Percentiles rank a stretch among this genome's conserved stretches.
Evolutionary conservation across 2,329 filamentous ascomycete genomes (phyloP).

Genomic region (Ophiocordyceps camponoti-rufipedis): DNA sequence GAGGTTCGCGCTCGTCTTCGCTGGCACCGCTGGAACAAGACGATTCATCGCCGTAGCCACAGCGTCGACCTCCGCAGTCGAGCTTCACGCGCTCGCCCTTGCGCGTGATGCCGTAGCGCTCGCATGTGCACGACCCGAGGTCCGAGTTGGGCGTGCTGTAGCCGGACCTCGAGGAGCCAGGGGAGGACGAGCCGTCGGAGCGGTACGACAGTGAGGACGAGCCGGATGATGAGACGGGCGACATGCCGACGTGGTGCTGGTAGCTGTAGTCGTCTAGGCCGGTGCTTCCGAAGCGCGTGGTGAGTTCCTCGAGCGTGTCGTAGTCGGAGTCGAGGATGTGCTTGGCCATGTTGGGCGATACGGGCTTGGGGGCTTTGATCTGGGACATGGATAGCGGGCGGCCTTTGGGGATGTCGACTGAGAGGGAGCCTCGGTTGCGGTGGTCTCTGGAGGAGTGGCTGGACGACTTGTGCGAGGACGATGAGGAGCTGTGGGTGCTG

Average conservation of each 20-base stretch:
- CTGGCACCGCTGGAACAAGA: conserved; percentile 49
- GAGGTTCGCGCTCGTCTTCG: conserved; percentile 38
- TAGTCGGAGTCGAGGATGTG: conserved; percentile 74
- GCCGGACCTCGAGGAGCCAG: conserved; percentile 55
- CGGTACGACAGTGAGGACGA: conserved; percentile 49
- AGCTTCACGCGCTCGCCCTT: conserved; percentile 86
- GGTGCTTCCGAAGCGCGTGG: conserved; percentile 49
- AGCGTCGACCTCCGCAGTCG: conserved; percentile 80
- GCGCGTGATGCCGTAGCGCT: conserved; percentile 92
- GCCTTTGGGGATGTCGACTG: conserved; percentile 64
- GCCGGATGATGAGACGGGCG: conserved; percentile 47
- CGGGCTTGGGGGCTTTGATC: conserved; percentile 81
- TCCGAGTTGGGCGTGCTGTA: conserved; percentile 67
- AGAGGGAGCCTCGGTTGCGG: conserved; percentile 29
- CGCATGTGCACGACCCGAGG: conserved; percentile 71
- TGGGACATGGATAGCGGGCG: conserved; percentile 74
- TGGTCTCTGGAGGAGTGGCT: conserved; percentile 24
- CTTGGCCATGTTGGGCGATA: conserved; percentile 72
- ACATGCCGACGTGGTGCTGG: conserved; percentile 24
- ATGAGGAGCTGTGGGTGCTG: conserved; percentile 8
- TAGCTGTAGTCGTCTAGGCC: conserved; percentile 38
- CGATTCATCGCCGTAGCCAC: conserved; percentile 59
- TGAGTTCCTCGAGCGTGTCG: conserved; percentile 61
- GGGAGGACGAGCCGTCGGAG: conserved; percentile 51
- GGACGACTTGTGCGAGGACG: conserved; percentile 20